Base-by-base conservation (phyloP, 192 early-diverging fungal species). In the Kappamyces sp. region DNA sequence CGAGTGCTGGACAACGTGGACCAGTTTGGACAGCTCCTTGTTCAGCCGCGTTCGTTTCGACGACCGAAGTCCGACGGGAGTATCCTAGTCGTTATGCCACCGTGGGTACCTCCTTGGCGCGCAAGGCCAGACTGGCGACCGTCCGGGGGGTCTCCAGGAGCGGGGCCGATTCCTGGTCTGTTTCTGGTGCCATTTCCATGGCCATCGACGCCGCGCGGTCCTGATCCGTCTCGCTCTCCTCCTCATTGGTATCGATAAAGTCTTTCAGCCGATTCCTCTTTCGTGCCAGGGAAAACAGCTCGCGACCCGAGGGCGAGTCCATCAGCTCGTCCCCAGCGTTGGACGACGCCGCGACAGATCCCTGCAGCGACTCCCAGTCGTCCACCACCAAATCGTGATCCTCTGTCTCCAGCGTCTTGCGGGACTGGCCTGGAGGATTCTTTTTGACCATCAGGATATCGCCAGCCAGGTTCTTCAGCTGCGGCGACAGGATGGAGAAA, bases 161-260 rank as follows among this genome's bases (percentile, higher is more conserved):
- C 9, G 48, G 48, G 6, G 48, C 34, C 48, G 29, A 5, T 15
- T n/a, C 22, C 12, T 45, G 12, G 43, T n/a, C 22, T 45, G 22
- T 45, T 45, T 45, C 22, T n/a, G 22, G 43, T n/a, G 12, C 12
- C 22, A 45, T 22, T n/a, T 45, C 12, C 43, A 12, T 45, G 22
- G 12, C 22, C 12, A 45, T 45, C 43, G 22, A 45, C 22, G 12
- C 12, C 12, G 22, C 22, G 0, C 22, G 43, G 22, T 22, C 43
- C 12, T 45, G 22, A 45, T 22, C 22, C 22, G 22, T 22, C 22
- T 45, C 12, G 12, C 43, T n/a, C 0, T 33, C 4, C 5, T 55
- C 36, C 45, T 55, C 45, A 43, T 43, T 43, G 22, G 54, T 34
- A 31, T 34, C 40, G 50, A 52, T 52, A 15, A 55, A 55, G 22